Conservation (phyloP, 2,329 filamentous ascomycete genomes). For the Daldinia sp. region DNA sequence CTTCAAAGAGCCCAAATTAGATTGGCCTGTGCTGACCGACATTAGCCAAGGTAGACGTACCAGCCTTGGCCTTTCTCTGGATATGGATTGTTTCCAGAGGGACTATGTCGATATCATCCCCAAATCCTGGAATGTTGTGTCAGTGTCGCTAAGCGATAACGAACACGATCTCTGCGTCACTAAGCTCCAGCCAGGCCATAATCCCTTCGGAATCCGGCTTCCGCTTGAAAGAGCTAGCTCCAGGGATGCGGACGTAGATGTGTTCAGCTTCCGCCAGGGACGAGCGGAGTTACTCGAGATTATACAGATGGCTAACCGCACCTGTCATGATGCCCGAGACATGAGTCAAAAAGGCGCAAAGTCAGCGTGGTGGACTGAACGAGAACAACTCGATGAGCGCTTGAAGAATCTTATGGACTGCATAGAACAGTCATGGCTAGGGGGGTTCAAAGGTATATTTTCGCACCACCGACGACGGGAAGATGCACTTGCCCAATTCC, state of each 20-base stretch:
- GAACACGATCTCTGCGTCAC: slow-evolving; percentile 88
- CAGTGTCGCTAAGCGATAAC: slow-evolving; percentile 84
- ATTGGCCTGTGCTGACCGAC: slow-evolving; percentile 54
- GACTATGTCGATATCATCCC: slow-evolving; percentile 91
- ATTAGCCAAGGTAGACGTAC: slow-evolving; percentile 52
- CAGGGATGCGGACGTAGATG: slow-evolving; percentile 80
- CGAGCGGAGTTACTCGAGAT: slow-evolving; percentile 85
- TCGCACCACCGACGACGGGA: slow-evolving; percentile 75
- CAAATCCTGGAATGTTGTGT: slow-evolving; percentile 84
- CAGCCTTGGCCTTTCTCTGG: slow-evolving; percentile 62
- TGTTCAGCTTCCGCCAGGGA: slow-evolving; percentile 86
- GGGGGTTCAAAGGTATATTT: slow-evolving; percentile 95
- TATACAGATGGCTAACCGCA: slow-evolving; percentile 83
- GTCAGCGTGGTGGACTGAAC: slow-evolving; percentile 88
- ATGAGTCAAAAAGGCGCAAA: slow-evolving; percentile 81
- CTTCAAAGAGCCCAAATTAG: slow-evolving; percentile 52
- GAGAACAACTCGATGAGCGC: slow-evolving; percentile 81
- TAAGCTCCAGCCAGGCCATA: slow-evolving; percentile 79
- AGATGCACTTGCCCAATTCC: slow-evolving; percentile 78
- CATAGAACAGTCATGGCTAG: slow-evolving; percentile 93
- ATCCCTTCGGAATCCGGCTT: slow-evolving; percentile 87
- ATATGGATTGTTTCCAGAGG: slow-evolving; percentile 76
- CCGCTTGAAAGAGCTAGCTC: slow-evolving; percentile 86
- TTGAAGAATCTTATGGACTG: slow-evolving; percentile 83
- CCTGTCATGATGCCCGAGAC: slow-evolving; percentile 78